Base-by-base conservation (phyloP, 768 basidiomycete species). In the Mycena maculata region DNA sequence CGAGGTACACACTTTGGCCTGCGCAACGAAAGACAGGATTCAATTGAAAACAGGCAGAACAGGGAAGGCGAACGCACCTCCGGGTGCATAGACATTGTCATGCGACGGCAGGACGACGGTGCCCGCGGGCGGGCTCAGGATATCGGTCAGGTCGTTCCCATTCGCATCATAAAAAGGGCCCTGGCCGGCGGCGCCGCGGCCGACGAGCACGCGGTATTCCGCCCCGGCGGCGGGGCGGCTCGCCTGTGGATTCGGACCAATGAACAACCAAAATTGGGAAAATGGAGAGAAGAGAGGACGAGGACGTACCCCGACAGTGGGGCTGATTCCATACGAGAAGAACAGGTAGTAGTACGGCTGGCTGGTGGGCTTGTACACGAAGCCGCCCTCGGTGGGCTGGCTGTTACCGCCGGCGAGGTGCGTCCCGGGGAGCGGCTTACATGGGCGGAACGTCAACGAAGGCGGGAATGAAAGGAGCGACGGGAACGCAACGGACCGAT, bases 61-160 rank as follows among this genome's bases (percentile, higher is more conserved):
- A n/a, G n/a, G n/a, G n/a, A 15, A 15, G 44, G n/a, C 8, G 44
- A 20, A 45, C 44, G 44, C 44, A 49, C 76, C 76, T 9, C 76
- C 75, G 28, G 76, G 76, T n/a, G 74, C 74, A 42, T 75, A 77
- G 33, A 77, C 63, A 33, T 76, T 73, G 52, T 72, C 76, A 53
- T 76, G 76, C 49, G 72, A 73, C n/a, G 58, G 72, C 25, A 77
- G 73, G 31, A 77, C 71, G 45, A 74, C 70, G 9, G 71, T 71
- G 39, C 75, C 76, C 18, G 71, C 69, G 4, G 73, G 57, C 38
- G 56, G 27, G 27, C 12, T 18, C 25, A 47, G 13, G 18, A 18
- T 38, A 8, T 8, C 9, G 9, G 36, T 38, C 36, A 38, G 15
- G 36, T 38, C 36, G 15, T 38, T 38, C 36, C 36, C 36, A 8